phyloP scores from a whole-genome alignment of 306 rosid genomes.

The Prunus salicina region DNA sequence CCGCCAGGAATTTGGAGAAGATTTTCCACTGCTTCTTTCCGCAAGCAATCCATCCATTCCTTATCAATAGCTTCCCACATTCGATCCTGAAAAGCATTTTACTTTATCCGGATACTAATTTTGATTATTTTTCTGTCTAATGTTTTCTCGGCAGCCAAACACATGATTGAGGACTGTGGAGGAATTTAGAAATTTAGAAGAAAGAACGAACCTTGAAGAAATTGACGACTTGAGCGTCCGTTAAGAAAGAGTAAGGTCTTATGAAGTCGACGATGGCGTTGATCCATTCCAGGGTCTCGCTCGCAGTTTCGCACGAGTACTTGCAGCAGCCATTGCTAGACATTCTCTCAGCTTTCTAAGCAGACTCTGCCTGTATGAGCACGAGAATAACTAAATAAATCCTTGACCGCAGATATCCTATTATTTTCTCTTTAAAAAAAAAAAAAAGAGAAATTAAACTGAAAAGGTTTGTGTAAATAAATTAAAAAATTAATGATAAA shows the following conservation, averaged over 20 bases:
- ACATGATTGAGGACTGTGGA: background rate
- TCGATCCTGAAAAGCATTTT: slow-evolving; percentile 43
- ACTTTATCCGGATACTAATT: background rate
- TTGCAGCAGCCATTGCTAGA: slow-evolving; percentile 13
- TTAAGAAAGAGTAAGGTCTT: slow-evolving; percentile 47
- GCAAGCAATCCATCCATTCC: slow-evolving; percentile 82
- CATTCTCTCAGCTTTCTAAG: slow-evolving; percentile 1
- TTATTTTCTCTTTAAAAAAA: no score
- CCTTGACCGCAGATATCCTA: no score
- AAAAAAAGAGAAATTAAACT: no score
- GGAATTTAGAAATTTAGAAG: background rate
- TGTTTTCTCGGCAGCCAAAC: background rate
- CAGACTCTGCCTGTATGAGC: background rate
- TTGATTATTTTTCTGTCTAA: background rate
- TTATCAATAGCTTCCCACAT: slow-evolving; percentile 66
- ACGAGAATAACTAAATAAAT: no score
- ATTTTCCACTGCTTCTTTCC: slow-evolving; percentile 53
- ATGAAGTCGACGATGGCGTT: slow-evolving; percentile 65
- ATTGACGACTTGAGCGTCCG: slow-evolving; percentile 71
- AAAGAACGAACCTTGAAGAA: slow-evolving; percentile 57
- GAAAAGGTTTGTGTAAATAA: no score
- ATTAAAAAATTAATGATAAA: no score
- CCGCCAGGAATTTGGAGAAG: slow-evolving; percentile 83
- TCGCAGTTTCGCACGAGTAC: slow-evolving; percentile 55
- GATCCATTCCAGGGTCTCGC: slow-evolving; percentile 57